Conservation (phyloP, 1,139 yeast genomes). For the Saccharomyces uvarum region DNA sequence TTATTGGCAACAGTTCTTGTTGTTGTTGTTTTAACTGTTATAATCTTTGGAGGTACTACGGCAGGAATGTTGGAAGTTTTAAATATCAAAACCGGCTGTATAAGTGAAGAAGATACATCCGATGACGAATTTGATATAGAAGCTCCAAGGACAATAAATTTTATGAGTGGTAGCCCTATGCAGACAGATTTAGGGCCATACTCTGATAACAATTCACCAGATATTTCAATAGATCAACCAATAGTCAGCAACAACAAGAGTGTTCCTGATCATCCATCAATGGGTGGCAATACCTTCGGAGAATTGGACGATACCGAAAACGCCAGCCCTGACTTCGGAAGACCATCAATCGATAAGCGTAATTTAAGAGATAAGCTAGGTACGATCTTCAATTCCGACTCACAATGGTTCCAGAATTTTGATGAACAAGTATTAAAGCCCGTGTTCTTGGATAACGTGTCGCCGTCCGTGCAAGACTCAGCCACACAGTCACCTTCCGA, state of each 20-base stretch:
- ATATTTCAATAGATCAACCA: slow-evolving; percentile 9
- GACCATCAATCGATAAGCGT: slow-evolving; percentile 17
- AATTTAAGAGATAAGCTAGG: slow-evolving; percentile 28
- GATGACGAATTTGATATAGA: slow-evolving; percentile 96
- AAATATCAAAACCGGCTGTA: slow-evolving; percentile 86
- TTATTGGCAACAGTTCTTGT: slow-evolving; percentile 89
- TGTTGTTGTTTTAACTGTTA: slow-evolving; percentile 92
- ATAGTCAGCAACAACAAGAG: not conserved
- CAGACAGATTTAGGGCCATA: slow-evolving; percentile 17
- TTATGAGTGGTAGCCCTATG: slow-evolving; percentile 7
- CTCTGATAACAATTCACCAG: slow-evolving; percentile 21
- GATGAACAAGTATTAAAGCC: slow-evolving; percentile 97
- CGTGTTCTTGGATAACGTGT: slow-evolving; percentile 60
- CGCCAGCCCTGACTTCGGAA: slow-evolving; percentile 1
- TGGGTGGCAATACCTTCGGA: not conserved
- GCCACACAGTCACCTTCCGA: not conserved
- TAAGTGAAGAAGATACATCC: slow-evolving; percentile 71
- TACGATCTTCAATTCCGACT: slow-evolving; percentile 52
- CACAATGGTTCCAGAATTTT: slow-evolving; percentile 86
- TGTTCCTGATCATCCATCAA: not conserved
- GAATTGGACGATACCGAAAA: not conserved
- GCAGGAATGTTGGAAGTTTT: slow-evolving; percentile 95
- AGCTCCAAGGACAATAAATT: slow-evolving; percentile 42
- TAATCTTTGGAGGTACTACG: slow-evolving; percentile 95
- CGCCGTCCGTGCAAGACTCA: not conserved